phyloP scores from a whole-genome alignment of 2,329 filamentous ascomycete genomes.

The Nothophoma quercina region DNA sequence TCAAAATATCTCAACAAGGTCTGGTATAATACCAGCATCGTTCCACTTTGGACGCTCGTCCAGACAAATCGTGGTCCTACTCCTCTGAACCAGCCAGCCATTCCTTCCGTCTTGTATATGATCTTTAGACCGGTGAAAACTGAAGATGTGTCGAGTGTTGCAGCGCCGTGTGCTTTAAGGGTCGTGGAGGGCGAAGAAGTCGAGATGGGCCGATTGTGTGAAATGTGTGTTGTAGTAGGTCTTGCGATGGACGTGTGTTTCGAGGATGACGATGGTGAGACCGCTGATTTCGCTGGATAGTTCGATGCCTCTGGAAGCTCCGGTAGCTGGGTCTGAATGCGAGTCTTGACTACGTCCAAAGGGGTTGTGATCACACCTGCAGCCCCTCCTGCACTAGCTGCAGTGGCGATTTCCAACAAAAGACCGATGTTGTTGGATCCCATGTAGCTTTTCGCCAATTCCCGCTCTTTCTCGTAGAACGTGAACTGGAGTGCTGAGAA shows the following conservation, averaged over 20 bases:
- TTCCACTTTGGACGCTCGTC: slow-evolving; percentile 97
- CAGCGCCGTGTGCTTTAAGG: slow-evolving; percentile 77
- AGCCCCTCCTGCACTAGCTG: slow-evolving; percentile 86
- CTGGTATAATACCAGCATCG: slow-evolving; percentile 96
- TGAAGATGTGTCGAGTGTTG: slow-evolving; percentile 86
- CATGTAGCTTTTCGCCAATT: slow-evolving; percentile 79
- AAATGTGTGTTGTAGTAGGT: slow-evolving; percentile 32
- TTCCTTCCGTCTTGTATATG: slow-evolving; percentile 88
- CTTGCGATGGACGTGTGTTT: slow-evolving; percentile 42
- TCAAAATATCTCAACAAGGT: slow-evolving; percentile 81
- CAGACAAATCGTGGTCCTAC: slow-evolving; percentile 92
- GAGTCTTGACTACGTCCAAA: slow-evolving; percentile 95
- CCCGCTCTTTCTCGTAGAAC: slow-evolving; percentile 95
- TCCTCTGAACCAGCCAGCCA: slow-evolving; percentile 91
- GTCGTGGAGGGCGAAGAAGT: slow-evolving; percentile 89
- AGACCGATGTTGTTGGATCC: slow-evolving; percentile 85
- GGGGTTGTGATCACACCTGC: slow-evolving; percentile 95
- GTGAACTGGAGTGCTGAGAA: slow-evolving; percentile 98
- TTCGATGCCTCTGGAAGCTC: slow-evolving; percentile 32
- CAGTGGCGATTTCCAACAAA: slow-evolving; percentile 84
- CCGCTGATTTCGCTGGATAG: slow-evolving; percentile 20
- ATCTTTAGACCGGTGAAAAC: slow-evolving; percentile 82
- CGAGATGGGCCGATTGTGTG: slow-evolving; percentile 74
- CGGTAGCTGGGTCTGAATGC: slow-evolving; percentile 90
- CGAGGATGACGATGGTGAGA: slow-evolving; percentile 31